Evolutionary conservation across 2,329 filamentous ascomycete species (phyloP), one percentile per base, ranked within the genome.

Genomic region (Aspergillus ruber): DNA sequence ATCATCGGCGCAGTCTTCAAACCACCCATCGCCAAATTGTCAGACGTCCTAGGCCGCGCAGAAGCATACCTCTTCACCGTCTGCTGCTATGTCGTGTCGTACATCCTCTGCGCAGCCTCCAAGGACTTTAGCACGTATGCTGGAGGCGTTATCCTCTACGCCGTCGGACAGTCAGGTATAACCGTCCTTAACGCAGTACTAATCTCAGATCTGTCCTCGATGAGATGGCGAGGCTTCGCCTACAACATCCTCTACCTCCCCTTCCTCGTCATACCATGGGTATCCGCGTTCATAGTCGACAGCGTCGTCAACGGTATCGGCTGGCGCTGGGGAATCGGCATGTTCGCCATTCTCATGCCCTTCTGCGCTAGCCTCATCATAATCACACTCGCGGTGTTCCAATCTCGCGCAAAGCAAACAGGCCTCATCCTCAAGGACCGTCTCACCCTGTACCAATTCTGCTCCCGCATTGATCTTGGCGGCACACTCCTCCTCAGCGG

Each of bases 401-500:
- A 73, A 48, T 59, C 57, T 3, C 63, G 64, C 38, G 61, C 66
- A 4, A 63, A 56, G 35, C 60, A 54, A 32, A 46, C 55, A 1
- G 64, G 65, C 1, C 55, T 63, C 15, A 50, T 61, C 6, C 48
- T 61, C 7, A 57, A 54, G 2, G 55, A 62, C 25, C 59, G 53
- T 6, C 53, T 61, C 1, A 57, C 52, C 2, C 3, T 65, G 13
- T 51, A 51, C 40, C 57, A 54, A 5, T 68, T 69, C 46, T 62
- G 56, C 43, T 64, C 65, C 5, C 56, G 62, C 13, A 65, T 70
- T 44, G 66, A 70, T 46, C 48, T 68, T 0, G 61, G 63, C 12
- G 77, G 77, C 2, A 61, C 74, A 2, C 42, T 75, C 13, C 62
- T 80, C 1, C 70, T 80, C 29, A 71, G 68, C 17, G 71, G 68